These are phyloP conservation scores for Chlamydomonas schloesseri DNA, from an alignment of 139 green algal species.

Conservation along the genomic window DNA sequence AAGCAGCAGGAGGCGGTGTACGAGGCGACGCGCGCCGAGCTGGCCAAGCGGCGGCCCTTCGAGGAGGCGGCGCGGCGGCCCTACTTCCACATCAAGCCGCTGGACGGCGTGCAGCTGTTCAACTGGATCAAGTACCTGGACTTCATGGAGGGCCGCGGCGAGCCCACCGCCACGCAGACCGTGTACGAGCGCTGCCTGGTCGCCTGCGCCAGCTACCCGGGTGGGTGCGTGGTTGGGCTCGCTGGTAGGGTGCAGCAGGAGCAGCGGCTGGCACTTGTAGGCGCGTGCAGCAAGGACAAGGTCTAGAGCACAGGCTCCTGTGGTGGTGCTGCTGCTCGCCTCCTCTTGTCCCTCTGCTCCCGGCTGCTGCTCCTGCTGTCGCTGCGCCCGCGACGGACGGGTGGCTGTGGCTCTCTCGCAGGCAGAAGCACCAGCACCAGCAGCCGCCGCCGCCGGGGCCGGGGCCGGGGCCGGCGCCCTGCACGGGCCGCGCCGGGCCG, in stretches of 20 bases:
- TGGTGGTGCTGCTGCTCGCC: too few relatives aligned
- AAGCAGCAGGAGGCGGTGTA: slow-evolving; percentile 57
- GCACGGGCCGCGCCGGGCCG: too few relatives aligned
- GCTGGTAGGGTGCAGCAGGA: too few relatives aligned
- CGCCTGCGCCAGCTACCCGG: slow-evolving; percentile 85
- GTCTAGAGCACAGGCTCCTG: too few relatives aligned
- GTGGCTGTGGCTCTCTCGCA: too few relatives aligned
- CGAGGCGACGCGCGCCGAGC: slow-evolving; percentile 62
- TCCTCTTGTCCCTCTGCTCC: too few relatives aligned
- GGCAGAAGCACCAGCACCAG: too few relatives aligned
- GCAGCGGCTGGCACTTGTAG: slow-evolving; percentile 1
- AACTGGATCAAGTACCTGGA: slow-evolving; percentile 88
- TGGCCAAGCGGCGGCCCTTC: slow-evolving; percentile 63
- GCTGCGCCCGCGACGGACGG: too few relatives aligned
- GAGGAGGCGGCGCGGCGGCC: slow-evolving; percentile 81
- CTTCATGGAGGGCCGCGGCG: slow-evolving; percentile 65
- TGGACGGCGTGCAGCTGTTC: slow-evolving; percentile 79
- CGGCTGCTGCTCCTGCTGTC: too few relatives aligned
- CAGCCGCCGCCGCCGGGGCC: too few relatives aligned
- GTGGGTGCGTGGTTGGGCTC: slow-evolving; percentile 50
- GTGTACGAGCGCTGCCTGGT: slow-evolving; percentile 92
- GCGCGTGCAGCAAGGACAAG: too few relatives aligned
- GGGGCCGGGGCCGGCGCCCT: too few relatives aligned
- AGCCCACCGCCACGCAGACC: slow-evolving; percentile 51
- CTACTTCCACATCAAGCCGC: slow-evolving; percentile 91